phyloP scores from a whole-genome alignment of 768 basidiomycete genomes.

The Pholiota molesta region DNA sequence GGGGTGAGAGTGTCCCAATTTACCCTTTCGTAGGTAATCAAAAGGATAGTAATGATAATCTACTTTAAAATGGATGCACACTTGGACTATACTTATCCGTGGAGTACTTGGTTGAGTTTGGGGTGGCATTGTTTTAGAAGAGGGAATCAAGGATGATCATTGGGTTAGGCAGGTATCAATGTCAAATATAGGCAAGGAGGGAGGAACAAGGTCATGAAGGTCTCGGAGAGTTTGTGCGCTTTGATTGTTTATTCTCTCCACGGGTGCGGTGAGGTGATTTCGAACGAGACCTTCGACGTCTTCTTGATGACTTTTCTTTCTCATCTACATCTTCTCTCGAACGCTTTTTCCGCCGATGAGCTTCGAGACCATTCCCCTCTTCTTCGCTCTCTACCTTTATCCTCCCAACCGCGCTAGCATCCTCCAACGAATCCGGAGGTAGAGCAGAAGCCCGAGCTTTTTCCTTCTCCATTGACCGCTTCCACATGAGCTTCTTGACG shows the following conservation, averaged over 20 bases:
- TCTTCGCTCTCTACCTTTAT: slow-evolving; percentile 7
- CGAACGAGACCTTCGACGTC: slow-evolving; percentile 36
- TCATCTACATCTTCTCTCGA: slow-evolving; percentile 17
- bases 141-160: too few relatives aligned
- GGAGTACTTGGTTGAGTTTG: too few relatives aligned
- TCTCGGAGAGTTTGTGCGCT: background rate
- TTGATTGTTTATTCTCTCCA: background rate
- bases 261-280: slow-evolving; percentile 32
- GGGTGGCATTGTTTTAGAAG: too few relatives aligned
- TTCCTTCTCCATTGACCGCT: slow-evolving; percentile 66
- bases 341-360: slow-evolving; percentile 16
- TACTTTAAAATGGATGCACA: too few relatives aligned
- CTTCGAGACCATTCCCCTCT: slow-evolving; percentile 13
- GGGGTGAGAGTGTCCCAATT: background rate
- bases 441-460: slow-evolving; percentile 14
- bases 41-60: too few relatives aligned
- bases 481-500: slow-evolving; percentile 85
- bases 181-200: too few relatives aligned
- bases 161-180: too few relatives aligned
- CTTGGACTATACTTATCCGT: too few relatives aligned
- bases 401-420: slow-evolving; percentile 34
- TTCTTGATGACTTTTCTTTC: slow-evolving; percentile 16
- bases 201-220: too few relatives aligned
- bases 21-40: slow-evolving; percentile 4
- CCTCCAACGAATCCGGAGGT: slow-evolving; percentile 44